Percentiles rank a stretch among this genome's conserved stretches.
These are phyloP conservation scores for Kurtzmaniella fragi DNA, from an alignment of 805 yeast genomes.

Conservation along the genomic window DNA sequence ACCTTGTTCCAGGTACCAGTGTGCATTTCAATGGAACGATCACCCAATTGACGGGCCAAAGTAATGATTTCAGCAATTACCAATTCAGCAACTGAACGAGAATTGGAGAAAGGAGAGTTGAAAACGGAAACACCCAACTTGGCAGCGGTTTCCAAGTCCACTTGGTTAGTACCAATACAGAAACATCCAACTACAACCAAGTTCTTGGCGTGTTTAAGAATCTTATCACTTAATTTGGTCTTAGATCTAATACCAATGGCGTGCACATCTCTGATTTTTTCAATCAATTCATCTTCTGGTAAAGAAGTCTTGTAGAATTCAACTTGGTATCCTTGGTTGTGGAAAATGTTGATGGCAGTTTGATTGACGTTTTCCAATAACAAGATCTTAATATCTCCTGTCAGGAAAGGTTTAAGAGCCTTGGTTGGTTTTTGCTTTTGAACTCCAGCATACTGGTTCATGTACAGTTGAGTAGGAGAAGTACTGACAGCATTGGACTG, in stretches of 20 bases:
- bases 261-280: constrained; percentile 88
- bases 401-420: constrained; percentile 87
- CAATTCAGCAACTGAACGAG: constrained; percentile 96
- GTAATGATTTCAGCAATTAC: constrained; percentile 93
- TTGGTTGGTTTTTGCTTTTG: constrained; percentile 50
- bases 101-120: constrained; percentile 97
- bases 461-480: constrained; percentile 74
- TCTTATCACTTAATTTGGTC: constrained; percentile 77
- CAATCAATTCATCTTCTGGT: constrained; percentile 90
- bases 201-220: constrained; percentile 82
- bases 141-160: constrained; percentile 88
- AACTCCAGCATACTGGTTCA: constrained; percentile 47
- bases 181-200: constrained; percentile 92
- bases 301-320: constrained; percentile 87
- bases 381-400: constrained; percentile 90
- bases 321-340: constrained; percentile 92
- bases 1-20: constrained; percentile 98
- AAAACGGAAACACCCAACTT: constrained; percentile 91
- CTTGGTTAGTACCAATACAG: constrained; percentile 99
- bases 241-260: constrained; percentile 98
- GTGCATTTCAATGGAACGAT: constrained; percentile 93
- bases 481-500: constrained; percentile 67
- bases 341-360: constrained; percentile 85
- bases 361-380: constrained; percentile 88
- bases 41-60: constrained; percentile 94